phyloP scores from a whole-genome alignment of 306 rosid genomes.

The Glycine latifolia region DNA sequence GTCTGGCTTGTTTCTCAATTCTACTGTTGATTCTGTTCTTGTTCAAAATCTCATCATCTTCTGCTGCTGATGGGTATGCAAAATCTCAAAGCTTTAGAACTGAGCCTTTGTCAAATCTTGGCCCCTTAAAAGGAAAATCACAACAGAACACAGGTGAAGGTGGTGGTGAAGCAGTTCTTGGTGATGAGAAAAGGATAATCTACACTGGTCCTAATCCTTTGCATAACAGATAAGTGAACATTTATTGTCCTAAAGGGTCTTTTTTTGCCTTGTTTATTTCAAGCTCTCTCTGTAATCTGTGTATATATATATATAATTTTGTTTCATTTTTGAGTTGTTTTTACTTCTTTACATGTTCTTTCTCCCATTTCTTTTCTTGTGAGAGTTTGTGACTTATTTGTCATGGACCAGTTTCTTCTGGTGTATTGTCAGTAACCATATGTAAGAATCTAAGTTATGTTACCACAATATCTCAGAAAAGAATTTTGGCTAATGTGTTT shows the following conservation, averaged over 20 bases:
- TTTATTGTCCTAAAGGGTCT: not conserved
- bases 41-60: constrained; percentile 42
- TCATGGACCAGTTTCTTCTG: constrained; percentile 35
- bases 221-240: constrained; percentile 67
- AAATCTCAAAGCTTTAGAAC: constrained; percentile 50
- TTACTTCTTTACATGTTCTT: constrained; percentile 12
- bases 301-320: not conserved
- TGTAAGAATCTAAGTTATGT: constrained; percentile 34
- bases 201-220: constrained; percentile 83
- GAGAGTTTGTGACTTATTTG: constrained; percentile 44
- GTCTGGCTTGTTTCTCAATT: constrained; percentile 49
- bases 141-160: not conserved
- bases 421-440: constrained; percentile 38
- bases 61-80: constrained; percentile 41
- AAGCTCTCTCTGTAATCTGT: constrained; percentile 22
- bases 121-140: constrained; percentile 34
- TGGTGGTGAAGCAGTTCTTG: constrained; percentile 45
- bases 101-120: constrained; percentile 44
- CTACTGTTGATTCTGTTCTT: constrained; percentile 51
- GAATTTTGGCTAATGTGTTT: not conserved
- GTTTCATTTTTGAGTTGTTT: not conserved
- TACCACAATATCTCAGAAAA: not conserved
- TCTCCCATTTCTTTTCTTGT: not conserved
- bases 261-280: constrained; percentile 7
- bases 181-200: constrained; percentile 70